Evolutionary conservation across 1,139 yeast species (phyloP).

Genomic region (Nadsonia starkeyi-henricii): DNA sequence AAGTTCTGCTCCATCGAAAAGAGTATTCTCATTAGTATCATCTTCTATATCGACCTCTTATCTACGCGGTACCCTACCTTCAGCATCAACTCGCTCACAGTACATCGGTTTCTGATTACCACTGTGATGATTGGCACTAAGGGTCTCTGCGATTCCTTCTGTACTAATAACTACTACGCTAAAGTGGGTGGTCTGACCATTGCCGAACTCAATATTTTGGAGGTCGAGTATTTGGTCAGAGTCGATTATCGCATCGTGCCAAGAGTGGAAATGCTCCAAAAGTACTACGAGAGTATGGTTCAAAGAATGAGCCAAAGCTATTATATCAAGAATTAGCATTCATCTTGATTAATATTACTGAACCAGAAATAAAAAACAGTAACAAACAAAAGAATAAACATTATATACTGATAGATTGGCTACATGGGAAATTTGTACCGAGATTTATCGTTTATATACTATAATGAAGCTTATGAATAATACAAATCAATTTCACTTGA

Average conservation of each 20-base stretch:
- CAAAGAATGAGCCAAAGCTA: constrained; percentile 14
- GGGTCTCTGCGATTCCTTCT: constrained; percentile 86
- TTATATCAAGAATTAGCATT: not conserved
- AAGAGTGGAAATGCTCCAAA: constrained; percentile 23
- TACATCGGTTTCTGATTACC: constrained; percentile 78
- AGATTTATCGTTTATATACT: too few relatives aligned
- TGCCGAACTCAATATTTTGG: constrained; percentile 73
- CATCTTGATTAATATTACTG: too few relatives aligned
- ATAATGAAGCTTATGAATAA: too few relatives aligned
- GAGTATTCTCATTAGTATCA: constrained; percentile 63
- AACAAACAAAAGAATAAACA: too few relatives aligned
- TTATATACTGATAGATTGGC: too few relatives aligned
- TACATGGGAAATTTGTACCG: too few relatives aligned
- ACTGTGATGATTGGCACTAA: constrained; percentile 88
- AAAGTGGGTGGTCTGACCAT: constrained; percentile 90
- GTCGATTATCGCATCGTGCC: constrained; percentile 71
- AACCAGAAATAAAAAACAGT: too few relatives aligned
- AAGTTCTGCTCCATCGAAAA: constrained; percentile 78
- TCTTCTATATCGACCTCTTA: constrained; percentile 77
- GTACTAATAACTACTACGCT: constrained; percentile 87
- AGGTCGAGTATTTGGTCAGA: constrained; percentile 69
- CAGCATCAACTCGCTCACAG: constrained; percentile 80
- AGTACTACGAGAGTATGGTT: constrained; percentile 24
- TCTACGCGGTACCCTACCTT: constrained; percentile 68
- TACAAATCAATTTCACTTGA: too few relatives aligned